A percentile compares a stretch with the other conserved stretches of the same genome.
phyloP scores from a whole-genome alignment of 371 early-diverging fungal species.

The Apophysomyces elegans region DNA sequence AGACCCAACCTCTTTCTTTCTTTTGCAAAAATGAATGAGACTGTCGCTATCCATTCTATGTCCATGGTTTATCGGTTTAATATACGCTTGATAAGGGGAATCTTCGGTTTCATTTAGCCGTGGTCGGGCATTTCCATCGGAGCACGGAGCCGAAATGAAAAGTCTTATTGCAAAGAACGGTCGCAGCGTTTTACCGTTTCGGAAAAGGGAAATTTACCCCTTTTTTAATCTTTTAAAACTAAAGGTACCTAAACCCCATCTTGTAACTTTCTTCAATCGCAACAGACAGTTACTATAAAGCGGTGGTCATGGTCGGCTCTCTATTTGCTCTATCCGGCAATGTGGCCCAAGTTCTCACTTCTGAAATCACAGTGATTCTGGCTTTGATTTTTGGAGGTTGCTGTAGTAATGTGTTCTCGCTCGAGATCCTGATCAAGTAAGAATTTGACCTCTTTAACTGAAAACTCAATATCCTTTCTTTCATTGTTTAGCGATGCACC shows the following conservation, averaged over 20 bases:
- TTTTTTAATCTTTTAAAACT: background rate
- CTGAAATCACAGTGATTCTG: conserved; percentile 54
- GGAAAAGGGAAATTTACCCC: conserved; percentile 5
- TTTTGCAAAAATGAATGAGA: too few species aligned
- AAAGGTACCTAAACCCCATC: too few species aligned
- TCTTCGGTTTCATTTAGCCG: background rate
- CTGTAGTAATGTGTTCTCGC: conserved; percentile 86
- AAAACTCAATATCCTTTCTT: background rate
- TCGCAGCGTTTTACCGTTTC: background rate
- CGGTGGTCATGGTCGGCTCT: conserved; percentile 1
- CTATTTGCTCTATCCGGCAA: background rate
- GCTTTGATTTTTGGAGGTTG: conserved; percentile 88
- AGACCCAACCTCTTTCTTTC: too few species aligned
- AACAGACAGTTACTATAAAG: background rate
- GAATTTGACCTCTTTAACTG: conserved; percentile 15
- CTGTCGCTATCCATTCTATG: too few species aligned
- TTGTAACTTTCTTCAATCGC: background rate
- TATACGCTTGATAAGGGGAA: too few species aligned
- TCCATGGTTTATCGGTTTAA: too few species aligned
- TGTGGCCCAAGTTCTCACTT: conserved; percentile 28
- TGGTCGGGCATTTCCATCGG: background rate
- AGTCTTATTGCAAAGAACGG: too few species aligned
- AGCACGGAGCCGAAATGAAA: background rate
- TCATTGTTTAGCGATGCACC: conserved; percentile 61
- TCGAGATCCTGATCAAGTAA: conserved; percentile 78